Base-by-base conservation (phyloP, 805 yeast genomes). In the Kuraishia piskuri region DNA sequence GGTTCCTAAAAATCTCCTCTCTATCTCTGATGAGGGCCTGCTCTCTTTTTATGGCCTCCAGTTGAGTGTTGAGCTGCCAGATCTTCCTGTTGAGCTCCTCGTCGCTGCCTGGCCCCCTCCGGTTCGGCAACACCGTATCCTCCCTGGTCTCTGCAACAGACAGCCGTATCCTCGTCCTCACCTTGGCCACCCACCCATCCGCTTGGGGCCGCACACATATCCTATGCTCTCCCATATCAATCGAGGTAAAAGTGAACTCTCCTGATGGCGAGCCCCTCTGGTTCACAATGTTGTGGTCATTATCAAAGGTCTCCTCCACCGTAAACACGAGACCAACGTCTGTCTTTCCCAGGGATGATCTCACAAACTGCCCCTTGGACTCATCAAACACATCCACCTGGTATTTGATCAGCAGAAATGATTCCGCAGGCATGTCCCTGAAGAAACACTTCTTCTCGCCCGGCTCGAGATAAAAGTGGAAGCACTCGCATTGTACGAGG, bases 141-240 rank as follows among this genome's bases (percentile, higher is more conserved):
- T 83, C 79, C n/a, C 88, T 89, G 44, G 82, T 72, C 17, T 80
- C 86, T 55, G 31, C 49, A 19, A 89, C 72, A 65, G 88, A 96
- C 53, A 90, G 75, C 55, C 77, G 76, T 53, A 84, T 73, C 62
- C 83, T 76, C 54, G 84, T 80, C 54, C 72, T 73, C 59, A 75
- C 73, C 62, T 79, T 79, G 55, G 80, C 74, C 20, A 68, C 60
- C 56, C 64, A 64, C 6, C 68, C 67, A 9, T 53, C 56, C 19
- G 59, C 50, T 49, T 59, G 58, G 24, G 83, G 82, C 22, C 69
- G 71, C 60, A 90, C 72, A 70, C 97, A 90, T 61, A 91, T 77
- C 61, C 78, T 77, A 74, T 90, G 97, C 66, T 88, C 95, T 44
- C 97, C 97, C 10, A 85, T 73, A 52, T 87, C 96, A 49, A 82